A percentile compares a stretch with the other conserved stretches of the same genome.
Evolutionary conservation across 306 rosid genomes (phyloP).

Genomic region (Senna siamea): DNA sequence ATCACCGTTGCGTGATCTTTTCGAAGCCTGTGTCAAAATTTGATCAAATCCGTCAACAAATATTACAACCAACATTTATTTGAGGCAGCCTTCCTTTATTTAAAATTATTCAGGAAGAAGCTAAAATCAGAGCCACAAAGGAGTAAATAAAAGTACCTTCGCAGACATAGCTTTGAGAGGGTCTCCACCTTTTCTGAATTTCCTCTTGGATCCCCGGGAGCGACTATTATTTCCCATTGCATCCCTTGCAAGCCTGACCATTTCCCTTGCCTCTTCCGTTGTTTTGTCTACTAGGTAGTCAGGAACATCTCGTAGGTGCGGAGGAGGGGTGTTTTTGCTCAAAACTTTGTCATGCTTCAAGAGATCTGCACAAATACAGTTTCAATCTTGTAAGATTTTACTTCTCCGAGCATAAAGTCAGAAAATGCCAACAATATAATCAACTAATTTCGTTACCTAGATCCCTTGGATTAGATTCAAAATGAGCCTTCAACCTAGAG

Average conservation of each 20-base stretch:
- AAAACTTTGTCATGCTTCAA: conserved; percentile 91
- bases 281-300: conserved; percentile 76
- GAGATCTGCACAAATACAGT: conserved; percentile 63
- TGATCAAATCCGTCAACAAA: conserved; percentile 8
- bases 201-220: conserved; percentile 53
- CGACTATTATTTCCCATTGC: conserved; percentile 64
- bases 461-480: conserved; percentile 75
- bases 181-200: conserved; percentile 54
- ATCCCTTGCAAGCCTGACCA: conserved; percentile 74
- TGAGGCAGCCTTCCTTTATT: too few species aligned
- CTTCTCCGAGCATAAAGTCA: conserved; percentile 3
- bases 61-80: not conserved
- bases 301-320: conserved; percentile 83
- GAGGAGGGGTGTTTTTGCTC: conserved; percentile 88
- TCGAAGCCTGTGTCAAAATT: conserved; percentile 50
- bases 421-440: conserved; percentile 21
- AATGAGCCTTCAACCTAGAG: conserved; percentile 77
- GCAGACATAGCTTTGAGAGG: conserved; percentile 65
- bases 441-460: conserved; percentile 58
- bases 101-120: not conserved
- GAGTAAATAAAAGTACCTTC: conserved; percentile 41
- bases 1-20: conserved; percentile 46
- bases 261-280: conserved; percentile 82
- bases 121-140: not conserved
- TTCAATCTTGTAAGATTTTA: conserved; percentile 15